These are phyloP conservation scores for Triangularia verruculosa DNA, from an alignment of 2,329 filamentous ascomycete species.

Conservation along the genomic window DNA sequence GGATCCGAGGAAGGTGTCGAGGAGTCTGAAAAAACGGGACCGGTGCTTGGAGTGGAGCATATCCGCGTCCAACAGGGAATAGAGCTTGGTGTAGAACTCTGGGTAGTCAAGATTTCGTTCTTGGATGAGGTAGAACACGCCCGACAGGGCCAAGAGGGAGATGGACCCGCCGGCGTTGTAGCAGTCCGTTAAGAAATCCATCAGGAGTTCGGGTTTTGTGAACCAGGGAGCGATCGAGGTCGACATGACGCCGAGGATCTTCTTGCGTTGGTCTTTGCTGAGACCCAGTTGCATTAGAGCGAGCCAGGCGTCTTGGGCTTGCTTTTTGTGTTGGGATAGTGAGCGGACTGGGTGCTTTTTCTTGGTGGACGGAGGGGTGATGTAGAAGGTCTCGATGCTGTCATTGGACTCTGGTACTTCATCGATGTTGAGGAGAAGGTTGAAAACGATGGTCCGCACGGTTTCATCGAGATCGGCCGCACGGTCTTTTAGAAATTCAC, in stretches of 20 bases:
- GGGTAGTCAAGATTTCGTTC: constrained; percentile 95
- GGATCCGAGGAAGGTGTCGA: constrained; percentile 86
- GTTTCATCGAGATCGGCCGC: constrained; percentile 30
- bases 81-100: constrained; percentile 88
- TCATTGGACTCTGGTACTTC: constrained; percentile 65
- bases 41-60: constrained; percentile 92
- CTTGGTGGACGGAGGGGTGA: constrained; percentile 56
- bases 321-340: constrained; percentile 68
- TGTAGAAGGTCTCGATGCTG: constrained; percentile 67
- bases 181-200: constrained; percentile 95
- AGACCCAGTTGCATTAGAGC: constrained; percentile 67
- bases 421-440: constrained; percentile 65
- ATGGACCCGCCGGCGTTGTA: constrained; percentile 84
- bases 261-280: constrained; percentile 72
- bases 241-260: constrained; percentile 71
- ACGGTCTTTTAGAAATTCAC: constrained; percentile 32
- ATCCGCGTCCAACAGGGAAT: constrained; percentile 82
- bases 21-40: constrained; percentile 85
- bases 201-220: constrained; percentile 78
- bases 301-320: constrained; percentile 84
- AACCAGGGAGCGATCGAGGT: constrained; percentile 86
- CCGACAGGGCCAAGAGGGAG: constrained; percentile 83
- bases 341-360: constrained; percentile 65
- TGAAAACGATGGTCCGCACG: constrained; percentile 56
- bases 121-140: constrained; percentile 91